Evolutionary conservation across 164 flowering plant species (phyloP), one percentile per base, ranked within the genome.

Genomic region (Magnolia officinalis): DNA sequence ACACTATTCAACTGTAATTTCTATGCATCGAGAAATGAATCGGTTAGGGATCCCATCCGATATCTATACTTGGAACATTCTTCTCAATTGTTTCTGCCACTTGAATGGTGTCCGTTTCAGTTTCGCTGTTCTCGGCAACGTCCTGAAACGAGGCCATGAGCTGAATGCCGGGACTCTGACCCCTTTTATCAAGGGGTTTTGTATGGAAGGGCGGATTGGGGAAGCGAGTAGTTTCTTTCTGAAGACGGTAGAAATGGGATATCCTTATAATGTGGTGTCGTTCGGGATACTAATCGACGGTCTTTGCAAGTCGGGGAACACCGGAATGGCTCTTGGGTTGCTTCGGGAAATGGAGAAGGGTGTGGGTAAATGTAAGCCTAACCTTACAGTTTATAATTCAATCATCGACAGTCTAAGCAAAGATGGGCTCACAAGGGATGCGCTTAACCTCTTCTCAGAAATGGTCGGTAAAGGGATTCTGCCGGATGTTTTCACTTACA

Each of bases 221-320:
- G 67, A 21, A 63, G 20, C 67, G 2, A 19, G 67, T 52, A 19
- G 9, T 45, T 50, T 75, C 50, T 52, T 75, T 24, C 4, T 2
- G 2, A 52, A 52, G 23, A 45, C 72, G n/a, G 61, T 20, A 23
- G 66, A 71, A 23, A 64, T 31, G 16, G 78, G 74, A 31, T 78
- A 26, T 26, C 68, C 29, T 16, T 72, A 26, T 19, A 50, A 66
- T 76, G 82, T 23, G 1, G 45, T 75, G 10, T 74, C 81, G 0
- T 79, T 75, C 71, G 78, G 66, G 13, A 69, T 73, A 0, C 14
- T 83, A 0, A 71, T 83, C 6, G 67, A 77, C 20, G 73, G 75
- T 1, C 79, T 81, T 58, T 83, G 86, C 72, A 77, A 70, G 18
- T 65, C 8, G 14, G 76, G 81, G 7, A 51, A 13, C 63, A 67